A percentile compares a stretch with the other conserved stretches of the same genome.
phyloP scores from a whole-genome alignment of 164 flowering plant genomes.

The Taxillus chinensis region DNA sequence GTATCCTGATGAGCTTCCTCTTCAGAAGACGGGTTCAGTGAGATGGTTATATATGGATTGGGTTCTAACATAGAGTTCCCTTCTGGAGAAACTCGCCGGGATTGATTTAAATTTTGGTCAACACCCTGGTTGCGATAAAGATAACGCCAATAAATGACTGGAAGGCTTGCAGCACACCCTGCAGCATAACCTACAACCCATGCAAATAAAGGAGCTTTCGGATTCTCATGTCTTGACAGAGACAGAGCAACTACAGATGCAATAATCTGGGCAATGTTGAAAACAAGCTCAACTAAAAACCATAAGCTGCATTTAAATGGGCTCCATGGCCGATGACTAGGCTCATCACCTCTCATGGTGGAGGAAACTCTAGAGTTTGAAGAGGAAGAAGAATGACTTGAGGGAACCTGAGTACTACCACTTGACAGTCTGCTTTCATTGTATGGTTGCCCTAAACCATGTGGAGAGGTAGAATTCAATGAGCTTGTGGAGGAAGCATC shows the following conservation, averaged over 20 bases:
- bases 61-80: slow-evolving; percentile 4
- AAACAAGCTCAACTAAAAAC: slow-evolving; percentile 64
- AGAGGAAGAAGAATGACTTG: slow-evolving; percentile 14
- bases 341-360: slow-evolving; percentile 41
- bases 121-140: slow-evolving; percentile 35
- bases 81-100: slow-evolving; percentile 28
- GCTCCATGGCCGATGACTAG: slow-evolving; percentile 56
- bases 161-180: slow-evolving; percentile 52
- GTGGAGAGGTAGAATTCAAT: slow-evolving; percentile 7
- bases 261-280: slow-evolving; percentile 58
- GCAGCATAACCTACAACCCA: slow-evolving; percentile 43
- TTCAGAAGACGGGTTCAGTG: slow-evolving; percentile 10
- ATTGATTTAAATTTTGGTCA: slow-evolving; percentile 35
- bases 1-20: slow-evolving; percentile 7
- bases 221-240: slow-evolving; percentile 27
- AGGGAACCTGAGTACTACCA: slow-evolving; percentile 7
- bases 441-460: slow-evolving; percentile 6
- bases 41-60: slow-evolving; percentile 14
- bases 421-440: slow-evolving; percentile 13
- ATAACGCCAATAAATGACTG: slow-evolving; percentile 71
- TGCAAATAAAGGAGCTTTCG: slow-evolving; percentile 30
- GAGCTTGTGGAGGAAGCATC: slow-evolving; percentile 17
- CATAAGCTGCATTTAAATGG: slow-evolving; percentile 77
- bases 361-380: slow-evolving; percentile 26
- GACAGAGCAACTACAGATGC: slow-evolving; percentile 33